phyloP scores from a whole-genome alignment of 331 rosid genomes.

The Cydonia oblonga region DNA sequence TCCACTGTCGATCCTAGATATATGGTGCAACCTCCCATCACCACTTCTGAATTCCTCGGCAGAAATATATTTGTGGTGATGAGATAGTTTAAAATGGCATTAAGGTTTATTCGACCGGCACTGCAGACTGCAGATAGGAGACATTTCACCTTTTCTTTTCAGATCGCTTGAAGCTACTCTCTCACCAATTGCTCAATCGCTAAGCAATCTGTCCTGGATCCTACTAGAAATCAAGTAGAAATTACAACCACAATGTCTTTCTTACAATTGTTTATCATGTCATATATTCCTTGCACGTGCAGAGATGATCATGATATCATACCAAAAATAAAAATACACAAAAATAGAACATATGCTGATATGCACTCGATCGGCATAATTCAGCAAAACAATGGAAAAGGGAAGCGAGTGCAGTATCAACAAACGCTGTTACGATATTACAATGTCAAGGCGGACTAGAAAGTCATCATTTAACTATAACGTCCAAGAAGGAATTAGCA shows the following conservation, averaged over 20 bases:
- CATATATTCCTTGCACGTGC: background rate
- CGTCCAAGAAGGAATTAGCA: background rate
- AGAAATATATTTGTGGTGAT: background rate
- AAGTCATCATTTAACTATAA: slow-evolving; percentile 13
- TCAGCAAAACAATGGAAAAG: slow-evolving; percentile 28
- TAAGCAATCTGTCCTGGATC: background rate
- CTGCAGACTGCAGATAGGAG: background rate
- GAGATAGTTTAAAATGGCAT: background rate
- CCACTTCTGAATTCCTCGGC: background rate
- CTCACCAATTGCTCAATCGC: background rate
- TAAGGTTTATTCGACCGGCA: background rate
- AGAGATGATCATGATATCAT: background rate
- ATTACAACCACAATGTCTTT: background rate
- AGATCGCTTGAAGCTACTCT: background rate
- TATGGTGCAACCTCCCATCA: background rate
- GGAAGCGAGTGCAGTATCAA: slow-evolving; percentile 15
- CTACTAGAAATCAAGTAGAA: background rate
- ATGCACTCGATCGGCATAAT: background rate
- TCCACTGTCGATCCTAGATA: background rate
- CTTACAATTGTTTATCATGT: background rate
- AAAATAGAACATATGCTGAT: background rate
- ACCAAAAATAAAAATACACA: background rate
- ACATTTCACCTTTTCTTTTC: background rate
- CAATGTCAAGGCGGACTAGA: slow-evolving; percentile 82
- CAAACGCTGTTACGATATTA: slow-evolving; percentile 56